Base-by-base conservation (phyloP, 2,329 filamentous ascomycete genomes). In the Xylaria sp. region DNA sequence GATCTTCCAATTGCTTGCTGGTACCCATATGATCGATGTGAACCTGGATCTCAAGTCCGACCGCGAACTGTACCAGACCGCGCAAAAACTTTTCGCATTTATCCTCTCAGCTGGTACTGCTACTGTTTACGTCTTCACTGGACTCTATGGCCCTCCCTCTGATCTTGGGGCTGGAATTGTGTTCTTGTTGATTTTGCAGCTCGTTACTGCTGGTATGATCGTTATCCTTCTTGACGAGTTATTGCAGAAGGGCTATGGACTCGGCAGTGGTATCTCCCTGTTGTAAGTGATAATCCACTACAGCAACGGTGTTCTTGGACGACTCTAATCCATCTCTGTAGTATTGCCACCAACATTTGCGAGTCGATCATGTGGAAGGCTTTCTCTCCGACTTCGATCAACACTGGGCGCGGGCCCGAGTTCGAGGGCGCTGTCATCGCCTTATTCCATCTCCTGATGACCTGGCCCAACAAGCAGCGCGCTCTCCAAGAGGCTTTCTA, bases 351-450 rank as follows among this genome's bases (percentile, higher is more conserved):
- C 87, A 98, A 98, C 89, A 98, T 99, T 80, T 99, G 96, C 93
- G 96, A 99, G 88, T 98, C 95, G 67, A 99, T 99, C 83, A 92
- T 99, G 86, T 99, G 96, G 96, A 98, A 98, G 89, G 96, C 97
- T 62, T 98, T 99, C 88, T 98, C 95, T 63, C 97, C 97, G 66
- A 98, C 94, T 70, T 98, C 96, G 81, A 97, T 98, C 87, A 99
- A 99, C 89, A 99, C 97, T 75, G 96, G 96, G 76, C 94, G 96
- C 89, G 96, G 96, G 70, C 97, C 97, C 78, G 96, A 99, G 86
- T 99, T 98, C 79, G 96, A 99, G 88, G 96, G 95, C 82, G 96
- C 96, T 73, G 94, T 98, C 80, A 97, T 98, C 81, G 95, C 95
- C 73, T 91, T 99, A 75, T 96, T 99, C 88, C 96, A 99, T 86